Evolutionary conservation across 2,329 filamentous ascomycete species (phyloP).

Genomic region (Pseudofabraea citricarpa): DNA sequence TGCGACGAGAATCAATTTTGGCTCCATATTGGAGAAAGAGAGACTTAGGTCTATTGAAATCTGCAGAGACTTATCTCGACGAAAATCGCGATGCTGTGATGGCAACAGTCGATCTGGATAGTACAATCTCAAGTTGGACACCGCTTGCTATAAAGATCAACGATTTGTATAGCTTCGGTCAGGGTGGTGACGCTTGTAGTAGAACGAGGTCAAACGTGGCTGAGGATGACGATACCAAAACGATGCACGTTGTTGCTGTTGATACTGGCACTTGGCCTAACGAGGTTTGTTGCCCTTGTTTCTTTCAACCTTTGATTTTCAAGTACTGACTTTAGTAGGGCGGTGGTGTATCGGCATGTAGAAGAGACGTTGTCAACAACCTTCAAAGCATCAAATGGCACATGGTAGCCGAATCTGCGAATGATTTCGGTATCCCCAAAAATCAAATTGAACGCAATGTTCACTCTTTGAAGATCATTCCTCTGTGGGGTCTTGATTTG

Average conservation of each 20-base stretch:
- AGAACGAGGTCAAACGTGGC: slow-evolving; percentile 32
- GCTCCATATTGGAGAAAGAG: slow-evolving; percentile 34
- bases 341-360: slow-evolving; percentile 45
- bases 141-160: slow-evolving; percentile 31
- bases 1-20: slow-evolving; percentile 35
- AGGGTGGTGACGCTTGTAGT: slow-evolving; percentile 31
- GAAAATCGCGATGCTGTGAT: slow-evolving; percentile 27
- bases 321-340: too few species aligned
- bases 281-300: too few species aligned
- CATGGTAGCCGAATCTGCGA: slow-evolving; percentile 46
- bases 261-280: slow-evolving; percentile 27
- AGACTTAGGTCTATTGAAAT: slow-evolving; percentile 32
- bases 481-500: slow-evolving; percentile 45
- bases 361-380: slow-evolving; percentile 45
- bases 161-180: slow-evolving; percentile 33
- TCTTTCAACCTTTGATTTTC: too few species aligned
- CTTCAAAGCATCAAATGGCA: slow-evolving; percentile 43
- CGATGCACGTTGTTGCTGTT: slow-evolving; percentile 35
- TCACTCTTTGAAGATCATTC: slow-evolving; percentile 43
- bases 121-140: slow-evolving; percentile 27
- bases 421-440: slow-evolving; percentile 44
- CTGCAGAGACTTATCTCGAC: slow-evolving; percentile 37
- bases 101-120: slow-evolving; percentile 28
- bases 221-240: slow-evolving; percentile 32
- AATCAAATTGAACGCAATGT: slow-evolving; percentile 45